These are phyloP conservation scores for Tilletia setariae DNA, from an alignment of 1,284 basidiomycete genomes.

Conservation along the genomic window DNA sequence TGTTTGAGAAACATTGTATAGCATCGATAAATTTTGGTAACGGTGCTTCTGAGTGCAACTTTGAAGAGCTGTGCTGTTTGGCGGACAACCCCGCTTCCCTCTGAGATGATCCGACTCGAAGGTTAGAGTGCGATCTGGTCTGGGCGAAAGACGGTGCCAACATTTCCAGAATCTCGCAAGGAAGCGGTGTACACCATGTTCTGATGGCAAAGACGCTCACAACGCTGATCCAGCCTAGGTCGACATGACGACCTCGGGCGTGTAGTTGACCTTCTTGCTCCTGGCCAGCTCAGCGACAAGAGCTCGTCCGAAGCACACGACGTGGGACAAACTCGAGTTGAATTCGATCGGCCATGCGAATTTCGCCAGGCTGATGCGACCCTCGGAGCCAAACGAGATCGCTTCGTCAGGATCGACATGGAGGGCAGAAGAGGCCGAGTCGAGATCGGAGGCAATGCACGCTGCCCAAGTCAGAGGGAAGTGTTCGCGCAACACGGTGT, in stretches of 20 bases:
- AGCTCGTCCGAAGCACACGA: constrained; percentile 8
- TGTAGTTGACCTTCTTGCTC: background rate
- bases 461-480: constrained; percentile 5
- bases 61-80: no score
- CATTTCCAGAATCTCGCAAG: no score
- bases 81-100: no score
- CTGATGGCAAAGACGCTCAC: no score
- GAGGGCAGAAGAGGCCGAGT: background rate
- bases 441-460: background rate
- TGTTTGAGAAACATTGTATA: no score
- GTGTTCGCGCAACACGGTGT: background rate
- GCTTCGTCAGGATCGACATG: background rate
- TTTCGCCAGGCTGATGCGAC: background rate
- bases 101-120: no score
- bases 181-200: no score
- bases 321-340: background rate
- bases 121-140: no score
- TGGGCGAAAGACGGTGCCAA: no score
- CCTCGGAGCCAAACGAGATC: constrained; percentile 3
- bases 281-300: constrained; percentile 3
- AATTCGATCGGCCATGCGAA: constrained; percentile 9
- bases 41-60: no score
- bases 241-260: constrained; percentile 2
- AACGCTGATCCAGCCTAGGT: background rate
- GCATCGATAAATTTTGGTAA: no score